Evolutionary conservation across 768 basidiomycete species (phyloP).

Genomic region (Suillus discolor): DNA sequence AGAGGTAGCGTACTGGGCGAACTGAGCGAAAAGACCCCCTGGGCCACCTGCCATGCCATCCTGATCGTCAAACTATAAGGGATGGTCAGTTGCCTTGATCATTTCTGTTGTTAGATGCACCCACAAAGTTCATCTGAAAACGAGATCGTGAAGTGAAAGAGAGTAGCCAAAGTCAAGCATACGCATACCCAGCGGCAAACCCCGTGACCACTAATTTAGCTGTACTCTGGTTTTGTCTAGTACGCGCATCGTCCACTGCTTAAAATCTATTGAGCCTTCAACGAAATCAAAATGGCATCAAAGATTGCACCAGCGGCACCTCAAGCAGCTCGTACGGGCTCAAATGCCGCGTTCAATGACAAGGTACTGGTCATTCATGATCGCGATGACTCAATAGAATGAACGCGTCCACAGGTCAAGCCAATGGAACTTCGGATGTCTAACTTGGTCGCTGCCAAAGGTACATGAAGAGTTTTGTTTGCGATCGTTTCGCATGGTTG

Average conservation of each 20-base stretch:
- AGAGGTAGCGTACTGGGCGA: slow-evolving; percentile 54
- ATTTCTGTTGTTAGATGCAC: slow-evolving; percentile 12
- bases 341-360: slow-evolving; percentile 85
- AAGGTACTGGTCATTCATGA: slow-evolving; percentile 49
- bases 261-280: slow-evolving; percentile 12
- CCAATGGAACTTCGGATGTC: slow-evolving; percentile 97
- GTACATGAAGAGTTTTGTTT: slow-evolving; percentile 38
- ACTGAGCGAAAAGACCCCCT: slow-evolving; percentile 63
- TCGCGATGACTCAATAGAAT: slow-evolving; percentile 5
- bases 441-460: slow-evolving; percentile 98
- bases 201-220: slow-evolving; percentile 29
- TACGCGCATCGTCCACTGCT: slow-evolving; percentile 13
- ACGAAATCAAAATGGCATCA: slow-evolving; percentile 29
- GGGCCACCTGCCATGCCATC: slow-evolving; percentile 49
- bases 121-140: slow-evolving; percentile 41
- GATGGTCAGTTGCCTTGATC: slow-evolving; percentile 8
- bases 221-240: background rate
- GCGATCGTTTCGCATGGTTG: slow-evolving; percentile 9
- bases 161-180: slow-evolving; percentile 13
- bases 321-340: slow-evolving; percentile 40
- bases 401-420: slow-evolving; percentile 71
- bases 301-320: slow-evolving; percentile 32
- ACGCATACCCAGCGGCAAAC: slow-evolving; percentile 32
- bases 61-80: slow-evolving; percentile 37
- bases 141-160: slow-evolving; percentile 23